Evolutionary conservation across 306 rosid species (phyloP), one percentile per base, ranked within the genome.

Genomic region (Herpetospermum pedunculosum): DNA sequence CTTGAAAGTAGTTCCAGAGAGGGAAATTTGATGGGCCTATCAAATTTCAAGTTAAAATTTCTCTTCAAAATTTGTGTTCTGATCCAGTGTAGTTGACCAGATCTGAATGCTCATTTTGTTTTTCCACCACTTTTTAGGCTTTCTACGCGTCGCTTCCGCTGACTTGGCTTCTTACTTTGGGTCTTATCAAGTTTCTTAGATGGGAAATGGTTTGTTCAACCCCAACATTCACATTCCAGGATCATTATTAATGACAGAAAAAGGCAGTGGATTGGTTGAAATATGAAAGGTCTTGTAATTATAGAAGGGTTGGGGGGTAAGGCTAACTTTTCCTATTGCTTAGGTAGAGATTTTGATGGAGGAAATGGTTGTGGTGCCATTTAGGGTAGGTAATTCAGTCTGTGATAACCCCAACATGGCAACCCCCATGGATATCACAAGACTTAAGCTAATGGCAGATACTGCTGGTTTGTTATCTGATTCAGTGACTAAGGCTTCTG

Each of bases 21-120:
- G 72, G 91, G 81, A 80, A n/a, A 83, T 79, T 53, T 76, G 85
- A 80, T 75, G 75, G 57, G 77, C 35, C 76, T 50, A 52, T 69
- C 75, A 74, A 1, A 77, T 78, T 81, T 76, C 70, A 38, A 81
- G 81, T 76, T 68, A 44, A 60, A 73, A 43, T 80, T 81, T 87
- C 82, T 81, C 30, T 52, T 34, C 55, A 59, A 46, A 59, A 50
- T 84, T 84, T 87, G 85, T 82, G 88, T 73, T 76, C 52, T 81
- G 89, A 82, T 87, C 80, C 86, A 15, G 76, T 82, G 78, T 80
- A 90, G 90, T 83, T 88, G 93, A 88, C 92, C 87, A 85, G 98
- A 92, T 92, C 98, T 92, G 93, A 81, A 72, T 81, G 75, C 77
- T 67, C 81, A 67, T 78, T 84, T 87, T 82, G 49, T 73, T 83